Conservation (phyloP, 306 rosid species). For the barrel medic (Medicago truncatula) region DNA sequence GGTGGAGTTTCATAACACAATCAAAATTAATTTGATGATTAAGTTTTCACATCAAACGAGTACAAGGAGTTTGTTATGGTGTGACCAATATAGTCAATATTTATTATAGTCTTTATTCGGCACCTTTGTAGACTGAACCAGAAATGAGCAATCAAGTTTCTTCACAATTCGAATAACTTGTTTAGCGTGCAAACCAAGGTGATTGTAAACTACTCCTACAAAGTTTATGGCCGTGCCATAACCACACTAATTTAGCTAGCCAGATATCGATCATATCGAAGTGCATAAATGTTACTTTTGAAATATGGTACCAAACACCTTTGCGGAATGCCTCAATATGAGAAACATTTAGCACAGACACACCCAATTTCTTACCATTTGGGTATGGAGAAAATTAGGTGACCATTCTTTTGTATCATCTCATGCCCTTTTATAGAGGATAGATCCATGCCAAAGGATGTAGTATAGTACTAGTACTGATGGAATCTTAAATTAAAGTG, state of each 20-base stretch:
- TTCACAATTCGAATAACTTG: constrained; percentile 37
- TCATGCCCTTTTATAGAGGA: constrained; percentile 32
- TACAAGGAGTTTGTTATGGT: constrained; percentile 6
- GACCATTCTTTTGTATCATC: constrained; percentile 38
- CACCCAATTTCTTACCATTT: constrained; percentile 27
- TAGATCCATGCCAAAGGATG: neutral
- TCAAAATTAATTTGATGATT: too few species aligned
- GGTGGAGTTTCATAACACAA: too few species aligned
- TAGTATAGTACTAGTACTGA: constrained; percentile 18
- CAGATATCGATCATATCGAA: constrained; percentile 4
- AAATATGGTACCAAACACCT: constrained; percentile 31
- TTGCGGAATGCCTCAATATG: constrained; percentile 39
- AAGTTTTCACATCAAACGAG: neutral
- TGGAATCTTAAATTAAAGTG: constrained; percentile 33
- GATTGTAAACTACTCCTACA: neutral
- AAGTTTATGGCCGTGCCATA: constrained; percentile 3
- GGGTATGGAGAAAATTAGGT: constrained; percentile 36
- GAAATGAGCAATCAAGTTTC: constrained; percentile 43
- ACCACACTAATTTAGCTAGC: constrained; percentile 20
- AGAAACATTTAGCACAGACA: constrained; percentile 44
- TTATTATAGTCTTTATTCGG: neutral
- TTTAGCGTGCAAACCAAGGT: constrained; percentile 55
- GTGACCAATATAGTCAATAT: neutral
- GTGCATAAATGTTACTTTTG: constrained; percentile 5
- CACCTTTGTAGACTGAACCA: constrained; percentile 41